Conservation (phyloP, 108 stramenopile genomes). For the Chaetoceros muelleri region DNA sequence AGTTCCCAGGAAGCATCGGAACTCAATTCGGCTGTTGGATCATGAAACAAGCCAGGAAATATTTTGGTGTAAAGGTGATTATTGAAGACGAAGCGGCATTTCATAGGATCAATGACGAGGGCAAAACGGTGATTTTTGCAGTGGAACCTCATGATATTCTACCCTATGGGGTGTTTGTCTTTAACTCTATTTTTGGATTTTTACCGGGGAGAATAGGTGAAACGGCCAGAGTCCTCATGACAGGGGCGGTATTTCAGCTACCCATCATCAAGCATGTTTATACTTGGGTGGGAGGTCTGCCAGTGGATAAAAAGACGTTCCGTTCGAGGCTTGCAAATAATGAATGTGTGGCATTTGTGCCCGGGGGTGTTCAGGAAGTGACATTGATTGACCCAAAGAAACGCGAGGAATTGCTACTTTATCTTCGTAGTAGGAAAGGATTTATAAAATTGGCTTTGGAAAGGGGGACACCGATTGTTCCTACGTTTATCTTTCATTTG, state of each 20-base stretch:
- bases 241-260: constrained; percentile 27
- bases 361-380: constrained; percentile 55
- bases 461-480: constrained; percentile 48
- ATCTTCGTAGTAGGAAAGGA: constrained; percentile 41
- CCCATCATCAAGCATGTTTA: constrained; percentile 47
- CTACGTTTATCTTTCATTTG: constrained; percentile 43
- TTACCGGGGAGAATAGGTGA: constrained; percentile 25
- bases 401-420: constrained; percentile 30
- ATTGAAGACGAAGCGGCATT: constrained; percentile 40
- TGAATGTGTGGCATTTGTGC: constrained; percentile 31
- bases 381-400: constrained; percentile 24
- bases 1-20: constrained; percentile 24
- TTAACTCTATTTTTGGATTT: constrained; percentile 20
- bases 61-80: constrained; percentile 38
- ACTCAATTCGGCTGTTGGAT: constrained; percentile 25
- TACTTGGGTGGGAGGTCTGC: constrained; percentile 19
- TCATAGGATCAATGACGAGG: constrained; percentile 9
- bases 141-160: constrained; percentile 37
- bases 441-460: constrained; percentile 47
- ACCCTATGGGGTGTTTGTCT: constrained; percentile 8
- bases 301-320: constrained; percentile 40
- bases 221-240: constrained; percentile 23
- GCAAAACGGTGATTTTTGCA: constrained; percentile 33
- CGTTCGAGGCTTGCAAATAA: constrained; percentile 16
- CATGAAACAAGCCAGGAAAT: constrained; percentile 29